A percentile compares a stretch with the other conserved stretches of the same genome.
Conservation (phyloP, 2,329 filamentous ascomycete species). For the Fonsecaea multimorphosa region DNA sequence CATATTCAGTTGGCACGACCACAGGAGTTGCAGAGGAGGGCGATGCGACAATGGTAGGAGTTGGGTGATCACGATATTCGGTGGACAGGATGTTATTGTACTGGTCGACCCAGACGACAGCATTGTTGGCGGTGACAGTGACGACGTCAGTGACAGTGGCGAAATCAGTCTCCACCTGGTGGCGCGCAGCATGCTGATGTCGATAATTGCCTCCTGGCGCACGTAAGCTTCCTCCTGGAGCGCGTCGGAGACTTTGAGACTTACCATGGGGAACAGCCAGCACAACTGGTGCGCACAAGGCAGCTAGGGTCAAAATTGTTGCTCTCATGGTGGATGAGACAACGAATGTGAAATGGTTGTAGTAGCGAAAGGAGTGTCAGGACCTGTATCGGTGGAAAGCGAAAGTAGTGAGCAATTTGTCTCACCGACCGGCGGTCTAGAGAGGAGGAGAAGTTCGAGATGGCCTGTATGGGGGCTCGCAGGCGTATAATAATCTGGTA, state of each 20-base stretch:
- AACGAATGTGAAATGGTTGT: conserved; percentile 14
- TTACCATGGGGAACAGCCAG: conserved; percentile 35
- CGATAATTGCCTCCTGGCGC: conserved; percentile 26
- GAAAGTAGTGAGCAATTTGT: conserved; percentile 25
- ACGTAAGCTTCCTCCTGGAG: conserved; percentile 18
- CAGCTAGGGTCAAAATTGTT: conserved; percentile 21
- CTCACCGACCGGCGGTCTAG: conserved; percentile 27
- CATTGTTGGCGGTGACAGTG: conserved; percentile 34
- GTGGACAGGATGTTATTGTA: conserved; percentile 58
- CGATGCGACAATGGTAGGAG: conserved; percentile 22
- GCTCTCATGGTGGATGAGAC: conserved; percentile 27
- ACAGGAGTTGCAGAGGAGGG: conserved; percentile 1
- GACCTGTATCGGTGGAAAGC: conserved; percentile 25
- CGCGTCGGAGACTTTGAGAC: conserved; percentile 11
- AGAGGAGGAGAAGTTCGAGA: conserved; percentile 15
- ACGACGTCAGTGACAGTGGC: conserved; percentile 30
- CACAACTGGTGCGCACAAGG: conserved; percentile 28
- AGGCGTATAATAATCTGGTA: conserved; percentile 17
- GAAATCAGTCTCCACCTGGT: conserved; percentile 21
- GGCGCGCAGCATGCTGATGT: conserved; percentile 28
- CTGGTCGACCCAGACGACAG: conserved; percentile 66
- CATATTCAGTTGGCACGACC: conserved; percentile 1
- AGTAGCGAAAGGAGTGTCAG: conserved; percentile 28
- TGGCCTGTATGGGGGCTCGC: conserved; percentile 12
- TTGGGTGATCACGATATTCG: conserved; percentile 42